A percentile compares a stretch with the other conserved stretches of the same genome.
Evolutionary conservation across 495 filamentous ascomycete species (phyloP).

Genomic region (Margaritispora aquatica): DNA sequence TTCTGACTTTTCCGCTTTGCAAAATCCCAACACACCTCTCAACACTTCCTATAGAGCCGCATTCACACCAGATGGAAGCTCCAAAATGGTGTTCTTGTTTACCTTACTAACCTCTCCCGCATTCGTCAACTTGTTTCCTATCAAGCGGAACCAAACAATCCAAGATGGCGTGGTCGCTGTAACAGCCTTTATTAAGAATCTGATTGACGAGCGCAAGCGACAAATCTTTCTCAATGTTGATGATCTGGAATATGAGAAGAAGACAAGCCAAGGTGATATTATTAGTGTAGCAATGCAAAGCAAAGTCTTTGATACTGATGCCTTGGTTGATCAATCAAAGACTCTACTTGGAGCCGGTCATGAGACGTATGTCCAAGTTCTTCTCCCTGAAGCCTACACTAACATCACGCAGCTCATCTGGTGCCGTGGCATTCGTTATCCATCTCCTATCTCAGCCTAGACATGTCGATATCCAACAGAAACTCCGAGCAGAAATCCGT

Average conservation of each 20-base stretch:
- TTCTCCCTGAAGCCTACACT: neutral
- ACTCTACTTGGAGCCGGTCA: slow-evolving; percentile 18
- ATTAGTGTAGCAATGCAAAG: slow-evolving; percentile 38
- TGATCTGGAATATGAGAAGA: neutral
- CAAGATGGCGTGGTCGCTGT: neutral
- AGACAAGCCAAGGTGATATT: slow-evolving; percentile 32
- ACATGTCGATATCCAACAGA: neutral
- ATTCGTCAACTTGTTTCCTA: slow-evolving; percentile 31
- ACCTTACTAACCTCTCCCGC: slow-evolving; percentile 34
- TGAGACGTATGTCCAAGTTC: slow-evolving; percentile 12
- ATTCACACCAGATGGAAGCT: slow-evolving; percentile 23
- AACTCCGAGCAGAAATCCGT: slow-evolving; percentile 9
- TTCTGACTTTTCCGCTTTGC: slow-evolving; percentile 36
- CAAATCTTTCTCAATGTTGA: slow-evolving; percentile 31
- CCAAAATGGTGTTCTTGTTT: slow-evolving; percentile 36
- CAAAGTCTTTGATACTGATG: slow-evolving; percentile 31
- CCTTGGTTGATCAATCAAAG: slow-evolving; percentile 45
- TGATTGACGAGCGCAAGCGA: slow-evolving; percentile 33
- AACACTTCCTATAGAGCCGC: slow-evolving; percentile 34
- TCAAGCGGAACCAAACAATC: neutral
- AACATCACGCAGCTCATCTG: neutral
- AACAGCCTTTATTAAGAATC: slow-evolving; percentile 25
- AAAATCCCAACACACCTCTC: slow-evolving; percentile 33
- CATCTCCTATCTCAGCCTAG: neutral
- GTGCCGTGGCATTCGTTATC: slow-evolving; percentile 3